Base-by-base conservation (phyloP, 352 stramenopile genomes). In the Aphanomyces euteiches region DNA sequence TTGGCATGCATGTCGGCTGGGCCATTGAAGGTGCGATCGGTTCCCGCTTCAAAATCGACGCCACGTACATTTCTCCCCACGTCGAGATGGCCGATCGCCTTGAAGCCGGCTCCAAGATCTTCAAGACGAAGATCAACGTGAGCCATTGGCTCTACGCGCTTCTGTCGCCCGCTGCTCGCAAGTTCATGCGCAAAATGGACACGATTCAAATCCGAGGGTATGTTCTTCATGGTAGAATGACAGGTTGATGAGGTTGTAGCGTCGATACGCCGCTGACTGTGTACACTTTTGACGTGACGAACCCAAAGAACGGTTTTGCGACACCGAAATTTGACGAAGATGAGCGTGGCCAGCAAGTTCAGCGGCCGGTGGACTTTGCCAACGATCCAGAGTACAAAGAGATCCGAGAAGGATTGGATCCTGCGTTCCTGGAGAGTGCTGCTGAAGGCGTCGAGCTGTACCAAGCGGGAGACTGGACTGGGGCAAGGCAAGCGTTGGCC, bases 61-160 rank as follows among this genome's bases (percentile, higher is more conserved):
- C 93, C 19, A 98, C 95, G n/a, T 98, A 98, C 73, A 96, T 99
- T 66, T 98, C 89, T 5, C 91, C 96, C 36, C 92, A 97, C 63
- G 95, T 98, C 13, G 95, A 98, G 69, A 90, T 92, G 80, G 87
- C 93, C 7, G 95, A 98, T 67, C 94, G 90, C 19, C 80, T 99
- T 5, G 94, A 99, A 74, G 94, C 90, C 8, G 92, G 83, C 0
- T 98, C 96, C 56, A 98, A 98, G 74, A 96, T 95, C 41, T 98
- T 95, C 63, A 77, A 74, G 56, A 92, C 85, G 7, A 83, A 83
- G 4, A 87, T 95, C 72, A 96, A 96, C 58, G 75, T 95, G 8
- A 93, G 84, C 3, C 88, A 96, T 64, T 96, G 88, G 88, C 75
- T 96, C 10, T 83, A 79, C 17, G 78, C 83, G 15, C 73, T 96